Evolutionary conservation across 306 rosid genomes (phyloP), one percentile per base, ranked within the genome.

Genomic region (Mucuna pruriens): DNA sequence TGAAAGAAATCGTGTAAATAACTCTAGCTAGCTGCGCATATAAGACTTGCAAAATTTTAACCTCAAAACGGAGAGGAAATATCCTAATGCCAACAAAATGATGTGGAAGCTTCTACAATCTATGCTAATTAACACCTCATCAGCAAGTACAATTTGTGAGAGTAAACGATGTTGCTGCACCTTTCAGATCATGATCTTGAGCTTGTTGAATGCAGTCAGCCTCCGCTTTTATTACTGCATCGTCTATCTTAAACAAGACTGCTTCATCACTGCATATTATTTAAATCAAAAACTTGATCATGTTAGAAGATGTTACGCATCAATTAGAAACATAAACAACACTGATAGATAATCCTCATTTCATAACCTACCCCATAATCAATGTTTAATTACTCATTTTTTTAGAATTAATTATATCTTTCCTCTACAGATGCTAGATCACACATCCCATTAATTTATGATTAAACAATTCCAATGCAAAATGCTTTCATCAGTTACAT

Each of bases 111-210:
- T 80, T 71, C 78, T 78, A 69, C 66, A 72, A 72, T 81, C 78
- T 69, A 78, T 78, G 71, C 76, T 85, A 84, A 72, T 52, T 42
- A 80, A 73, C 26, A 57, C 19, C 17, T 84, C 7, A 54, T 78
- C 83, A 86, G 67, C 84, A 83, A 40, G 71, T 85, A 79, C 85
- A 89, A 60, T 89, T 84, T 88, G 92, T 86, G 81, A 91, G 92
- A 40, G 87, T 83, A 71, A 93, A 89, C 80, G 88, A 79, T 77
- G 88, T 88, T 72, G 90, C 92, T 54, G 92, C 94, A 54, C 96
- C 90, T 86, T 88, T 89, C 44, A 90, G 80, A 76, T 90, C 93
- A 77, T 87, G 91, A n/a, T 93, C 92, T 71, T 88, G 89, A 72
- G 57, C 73, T 49, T 87, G 85, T 23, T 85, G 87, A 15, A 84